Evolutionary conservation across 1,284 basidiomycete species (phyloP).

Genomic region (Heterobasidion parviporum): DNA sequence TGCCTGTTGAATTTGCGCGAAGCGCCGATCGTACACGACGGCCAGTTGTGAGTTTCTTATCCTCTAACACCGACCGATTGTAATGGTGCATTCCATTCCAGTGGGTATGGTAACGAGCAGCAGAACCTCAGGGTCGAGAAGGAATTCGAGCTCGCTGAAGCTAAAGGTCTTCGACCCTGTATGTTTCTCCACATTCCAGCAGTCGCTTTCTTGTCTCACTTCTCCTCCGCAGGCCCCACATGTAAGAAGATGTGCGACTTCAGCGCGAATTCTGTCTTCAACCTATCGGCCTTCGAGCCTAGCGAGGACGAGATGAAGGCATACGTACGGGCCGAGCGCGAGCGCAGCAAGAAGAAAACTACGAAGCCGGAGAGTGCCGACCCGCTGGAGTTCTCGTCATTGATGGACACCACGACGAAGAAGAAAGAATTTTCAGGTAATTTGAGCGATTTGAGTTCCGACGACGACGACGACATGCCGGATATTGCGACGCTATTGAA

Average conservation of each 20-base stretch:
- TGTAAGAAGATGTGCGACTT: constrained; percentile 53
- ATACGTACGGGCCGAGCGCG: constrained; percentile 14
- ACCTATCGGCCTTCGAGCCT: constrained; percentile 48
- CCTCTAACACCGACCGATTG: not conserved
- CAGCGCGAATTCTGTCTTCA: constrained; percentile 39
- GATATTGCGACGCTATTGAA: constrained; percentile 21
- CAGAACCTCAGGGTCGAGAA: constrained; percentile 47
- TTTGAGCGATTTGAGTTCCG: constrained; percentile 22
- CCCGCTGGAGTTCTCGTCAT: not conserved
- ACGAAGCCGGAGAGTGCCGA: not conserved
- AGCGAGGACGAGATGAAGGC: constrained; percentile 22
- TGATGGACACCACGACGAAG: not conserved
- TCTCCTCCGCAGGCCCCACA: constrained; percentile 33
- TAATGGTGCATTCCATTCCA: constrained; percentile 13
- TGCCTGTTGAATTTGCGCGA: constrained; percentile 43
- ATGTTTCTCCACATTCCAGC: constrained; percentile 12
- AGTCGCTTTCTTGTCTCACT: not conserved
- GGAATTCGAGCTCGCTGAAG: constrained; percentile 43
- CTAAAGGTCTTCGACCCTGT: constrained; percentile 55
- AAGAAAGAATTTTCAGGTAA: constrained; percentile 6
- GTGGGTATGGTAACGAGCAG: constrained; percentile 45
- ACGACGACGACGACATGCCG: constrained; percentile 41
- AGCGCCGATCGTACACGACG: constrained; percentile 42
- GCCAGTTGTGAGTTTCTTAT: constrained; percentile 40
- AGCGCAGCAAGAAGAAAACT: constrained; percentile 3